Base-by-base conservation (phyloP, 208 protist genomes). In the Lotmaria passim region DNA sequence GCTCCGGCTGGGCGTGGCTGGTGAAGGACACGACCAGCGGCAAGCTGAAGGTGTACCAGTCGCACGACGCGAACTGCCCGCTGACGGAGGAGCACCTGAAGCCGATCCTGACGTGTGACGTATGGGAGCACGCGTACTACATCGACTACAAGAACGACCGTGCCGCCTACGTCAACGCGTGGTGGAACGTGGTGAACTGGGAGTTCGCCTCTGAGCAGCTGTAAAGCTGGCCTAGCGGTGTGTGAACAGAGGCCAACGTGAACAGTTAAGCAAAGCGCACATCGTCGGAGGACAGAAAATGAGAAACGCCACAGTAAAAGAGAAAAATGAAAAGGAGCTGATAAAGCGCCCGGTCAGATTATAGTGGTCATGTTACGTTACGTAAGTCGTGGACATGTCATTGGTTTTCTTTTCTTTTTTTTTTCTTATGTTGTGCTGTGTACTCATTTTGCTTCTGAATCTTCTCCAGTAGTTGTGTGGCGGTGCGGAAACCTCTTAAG, bases 51-150 rank as follows among this genome's bases (percentile, higher is more conserved):
- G 83, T 97, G 41, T 75, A 85, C 69, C 79, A 88, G 69, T 90
- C 85, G 44, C 90, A 93, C 76, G 91, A 97, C 50, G 91, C 85
- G 43, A 83, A 69, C 69, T 88, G 72, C 80, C 94, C 94, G 36
- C 61, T 97, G 33, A 83, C 83, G 23, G 86, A 92, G 63, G 24
- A 24, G 38, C 69, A 86, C 72, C 66, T 95, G 1, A 78, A 81
- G 67, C 95, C 93, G 11, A 64, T 97, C 33, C 71, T 98, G n/a
- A 72, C 87, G 62, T 97, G 92, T 76, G 96, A 98, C 81, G 90
- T 98, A 65, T 98, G 94, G 96, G 94, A 98, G 83, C 96, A 98
- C 83, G 96, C 96, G 17, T 98, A 98, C 91, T 98, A 98, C 81
- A 91, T 98, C 69, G 94, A 98, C 86, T 98, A 98, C 86, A 86